Base-by-base conservation (phyloP, 345 rosid species). In the Salix koriyanagi region DNA sequence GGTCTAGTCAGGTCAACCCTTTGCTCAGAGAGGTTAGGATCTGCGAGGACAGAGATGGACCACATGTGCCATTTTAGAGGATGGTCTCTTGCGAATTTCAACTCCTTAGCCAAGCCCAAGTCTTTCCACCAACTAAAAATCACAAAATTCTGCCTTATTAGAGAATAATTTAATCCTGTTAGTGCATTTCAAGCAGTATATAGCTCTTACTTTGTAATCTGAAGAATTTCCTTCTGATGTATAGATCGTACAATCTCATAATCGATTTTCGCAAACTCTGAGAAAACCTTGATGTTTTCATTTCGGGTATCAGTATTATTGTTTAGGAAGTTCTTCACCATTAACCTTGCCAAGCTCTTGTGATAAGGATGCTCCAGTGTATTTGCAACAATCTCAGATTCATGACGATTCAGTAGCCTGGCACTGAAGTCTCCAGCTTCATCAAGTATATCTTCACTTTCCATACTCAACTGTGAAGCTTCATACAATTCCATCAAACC, bases 81-180 rank as follows among this genome's bases (percentile, higher is more conserved):
- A 69, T 87, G 90, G 62, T 86, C 81, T 79, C 96, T 86, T 44
- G 86, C 89, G 75, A 87, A 81, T 58, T 13, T 23, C 72, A 88
- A 73, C 69, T 87, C 84, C 79, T 87, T 77, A 0, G 81, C 67
- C 76, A 89, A 79, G 44, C 86, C 88, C 4, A 86, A 77, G 5
- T 83, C 86, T 75, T 79, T 78, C 95, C 95, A 91, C 93, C 95
- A 91, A 58, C 95, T 91, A 71, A 72, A 13, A 46, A 3, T 5
- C 50, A 46, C 16, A 14, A 46, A 12, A 46, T 46, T 46, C 14
- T 46, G 50, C 50, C 14, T 46, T 46, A 46, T 15, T 12, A 15
- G 50, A 46, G 18, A 14, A 13, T 46, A 46, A 46, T 46, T 14
- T 46, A 46, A 46, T 46, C 16, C 13, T 46, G 50, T 13, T 46